Conservation (phyloP, 176 grass and related monocot genomes). For the Avena sativa region DNA sequence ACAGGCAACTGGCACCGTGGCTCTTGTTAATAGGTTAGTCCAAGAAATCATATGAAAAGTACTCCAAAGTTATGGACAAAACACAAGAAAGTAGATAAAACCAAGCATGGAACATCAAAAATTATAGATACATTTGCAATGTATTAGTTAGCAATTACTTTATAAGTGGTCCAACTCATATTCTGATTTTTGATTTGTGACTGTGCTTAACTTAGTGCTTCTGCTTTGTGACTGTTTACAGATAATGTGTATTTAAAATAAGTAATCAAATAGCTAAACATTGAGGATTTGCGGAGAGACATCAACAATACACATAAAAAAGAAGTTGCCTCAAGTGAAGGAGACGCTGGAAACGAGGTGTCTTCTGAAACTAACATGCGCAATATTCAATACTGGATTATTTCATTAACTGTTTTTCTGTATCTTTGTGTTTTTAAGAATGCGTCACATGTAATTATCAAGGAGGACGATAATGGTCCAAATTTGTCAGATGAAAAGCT, state of each 20-base stretch:
- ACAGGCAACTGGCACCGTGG: no score
- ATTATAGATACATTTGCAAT: no score
- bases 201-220: conserved; percentile 14
- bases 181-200: conserved; percentile 36
- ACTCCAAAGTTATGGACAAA: no score
- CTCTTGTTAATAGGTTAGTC: no score
- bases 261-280: conserved; percentile 79
- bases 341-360: conserved; percentile 36
- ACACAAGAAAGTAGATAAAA: no score
- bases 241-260: conserved; percentile 79
- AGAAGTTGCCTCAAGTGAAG: conserved; percentile 40
- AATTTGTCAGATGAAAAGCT: conserved; percentile 33
- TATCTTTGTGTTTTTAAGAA: conserved; percentile 30
- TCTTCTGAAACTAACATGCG: neutral
- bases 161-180: conserved; percentile 11
- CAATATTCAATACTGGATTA: neutral
- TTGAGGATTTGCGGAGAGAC: conserved; percentile 38
- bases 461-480: conserved; percentile 41
- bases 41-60: no score
- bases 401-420: conserved; percentile 19
- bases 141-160: conserved; percentile 1
- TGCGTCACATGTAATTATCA: neutral
- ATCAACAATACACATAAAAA: conserved; percentile 33
- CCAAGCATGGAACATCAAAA: no score
- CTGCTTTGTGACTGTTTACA: conserved; percentile 41